Percentiles rank a stretch among this genome's conserved stretches.
Conservation (phyloP, 108 stramenopile species). For the Ochromonas danica region DNA sequence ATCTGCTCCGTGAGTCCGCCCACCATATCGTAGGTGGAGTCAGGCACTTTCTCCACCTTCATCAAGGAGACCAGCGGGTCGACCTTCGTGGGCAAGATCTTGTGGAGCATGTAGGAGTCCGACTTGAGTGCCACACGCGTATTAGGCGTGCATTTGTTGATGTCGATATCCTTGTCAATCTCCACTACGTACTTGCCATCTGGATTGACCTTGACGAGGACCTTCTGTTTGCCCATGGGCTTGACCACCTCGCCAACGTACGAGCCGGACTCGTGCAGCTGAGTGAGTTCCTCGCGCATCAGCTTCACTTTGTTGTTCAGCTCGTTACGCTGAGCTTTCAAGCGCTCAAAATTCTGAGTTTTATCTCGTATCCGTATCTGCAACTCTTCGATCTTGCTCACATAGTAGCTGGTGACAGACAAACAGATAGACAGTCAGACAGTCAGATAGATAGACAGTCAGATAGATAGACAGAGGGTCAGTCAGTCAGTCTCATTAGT, state of each 20-base stretch:
- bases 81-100: slow-evolving; percentile 97
- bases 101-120: slow-evolving; percentile 97
- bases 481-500: too few species aligned
- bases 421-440: too few species aligned
- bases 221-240: slow-evolving; percentile 97
- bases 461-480: too few species aligned
- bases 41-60: slow-evolving; percentile 99
- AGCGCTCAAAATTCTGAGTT: slow-evolving; percentile 66
- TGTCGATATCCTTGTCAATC: slow-evolving; percentile 91
- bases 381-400: slow-evolving; percentile 60
- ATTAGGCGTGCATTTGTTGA: slow-evolving; percentile 91
- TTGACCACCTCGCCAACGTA: slow-evolving; percentile 99
- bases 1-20: slow-evolving; percentile 99
- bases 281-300: slow-evolving; percentile 94
- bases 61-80: slow-evolving; percentile 96
- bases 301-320: slow-evolving; percentile 89
- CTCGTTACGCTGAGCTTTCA: slow-evolving; percentile 95
- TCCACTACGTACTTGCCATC: slow-evolving; percentile 99
- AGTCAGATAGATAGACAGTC: too few species aligned
- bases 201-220: slow-evolving; percentile 93
- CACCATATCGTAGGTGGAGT: slow-evolving; percentile 99
- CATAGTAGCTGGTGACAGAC: slow-evolving; percentile 53
- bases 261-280: slow-evolving; percentile 94
- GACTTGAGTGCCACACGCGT: slow-evolving; percentile 96
- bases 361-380: slow-evolving; percentile 58